These are phyloP conservation scores for Fusarium sp. DNA, from an alignment of 2,329 filamentous ascomycete species.

Conservation along the genomic window DNA sequence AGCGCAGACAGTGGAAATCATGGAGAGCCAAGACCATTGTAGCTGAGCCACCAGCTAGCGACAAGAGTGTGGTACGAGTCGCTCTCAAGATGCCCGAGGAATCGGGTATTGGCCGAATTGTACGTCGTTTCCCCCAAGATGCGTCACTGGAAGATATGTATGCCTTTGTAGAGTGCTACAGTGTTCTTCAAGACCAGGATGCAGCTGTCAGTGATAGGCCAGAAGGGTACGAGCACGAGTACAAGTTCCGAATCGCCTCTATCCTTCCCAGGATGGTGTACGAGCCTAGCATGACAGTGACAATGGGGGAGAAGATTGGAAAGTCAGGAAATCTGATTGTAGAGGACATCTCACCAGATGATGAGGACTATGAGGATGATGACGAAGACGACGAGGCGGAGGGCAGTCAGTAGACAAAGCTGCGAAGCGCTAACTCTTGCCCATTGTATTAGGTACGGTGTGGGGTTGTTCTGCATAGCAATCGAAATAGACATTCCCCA, in stretches of 20 bases:
- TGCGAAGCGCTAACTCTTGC: constrained; percentile 11
- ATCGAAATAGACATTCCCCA: constrained; percentile 15
- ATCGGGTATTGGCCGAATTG: constrained; percentile 75
- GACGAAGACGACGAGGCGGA: constrained; percentile 44
- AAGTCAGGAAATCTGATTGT: constrained; percentile 90
- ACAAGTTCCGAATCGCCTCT: constrained; percentile 85
- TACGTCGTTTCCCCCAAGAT: constrained; percentile 77
- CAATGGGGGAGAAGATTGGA: constrained; percentile 79
- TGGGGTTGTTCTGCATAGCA: constrained; percentile 26
- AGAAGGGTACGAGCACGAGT: constrained; percentile 79
- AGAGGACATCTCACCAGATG: constrained; percentile 64
- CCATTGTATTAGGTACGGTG: neutral
- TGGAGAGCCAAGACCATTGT: constrained; percentile 80
- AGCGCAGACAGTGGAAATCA: constrained; percentile 75
- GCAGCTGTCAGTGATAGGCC: constrained; percentile 59
- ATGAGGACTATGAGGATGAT: constrained; percentile 49
- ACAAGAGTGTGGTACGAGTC: constrained; percentile 78
- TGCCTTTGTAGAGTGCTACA: constrained; percentile 94
- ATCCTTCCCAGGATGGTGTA: constrained; percentile 87
- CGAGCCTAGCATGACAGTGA: constrained; percentile 72
- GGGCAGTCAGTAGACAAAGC: constrained; percentile 33
- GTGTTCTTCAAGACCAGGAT: constrained; percentile 63
- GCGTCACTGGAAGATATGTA: constrained; percentile 88
- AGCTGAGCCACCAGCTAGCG: constrained; percentile 71
- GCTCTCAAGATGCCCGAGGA: constrained; percentile 71